Evolutionary conservation across 805 yeast genomes (phyloP).

Genomic region (Candida ficus): DNA sequence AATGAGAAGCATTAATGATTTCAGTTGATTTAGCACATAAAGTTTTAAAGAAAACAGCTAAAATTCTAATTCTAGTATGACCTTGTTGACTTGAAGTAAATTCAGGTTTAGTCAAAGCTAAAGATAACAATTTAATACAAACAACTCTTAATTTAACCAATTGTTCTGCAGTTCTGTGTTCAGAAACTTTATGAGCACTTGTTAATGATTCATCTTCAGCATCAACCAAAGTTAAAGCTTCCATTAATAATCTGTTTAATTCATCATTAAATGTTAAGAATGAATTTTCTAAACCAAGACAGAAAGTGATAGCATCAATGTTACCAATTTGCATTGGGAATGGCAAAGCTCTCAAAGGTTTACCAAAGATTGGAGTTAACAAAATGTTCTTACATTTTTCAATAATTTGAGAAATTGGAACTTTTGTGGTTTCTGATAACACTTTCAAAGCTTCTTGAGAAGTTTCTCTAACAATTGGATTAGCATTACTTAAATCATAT

Average conservation of each 20-base stretch:
- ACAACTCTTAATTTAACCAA: conserved; percentile 83
- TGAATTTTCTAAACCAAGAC: conserved; percentile 73
- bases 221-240: conserved; percentile 90
- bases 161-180: conserved; percentile 84
- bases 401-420: conserved; percentile 69
- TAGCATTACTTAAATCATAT: conserved; percentile 88
- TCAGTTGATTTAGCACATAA: conserved; percentile 78
- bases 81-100: conserved; percentile 70
- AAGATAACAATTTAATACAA: conserved; percentile 75
- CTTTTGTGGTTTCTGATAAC: conserved; percentile 64
- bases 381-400: conserved; percentile 78
- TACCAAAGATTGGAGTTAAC: conserved; percentile 91
- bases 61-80: conserved; percentile 74
- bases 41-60: conserved; percentile 93
- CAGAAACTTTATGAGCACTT: conserved; percentile 78
- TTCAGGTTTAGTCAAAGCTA: conserved; percentile 82
- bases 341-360: conserved; percentile 93
- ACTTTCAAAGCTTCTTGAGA: conserved; percentile 66
- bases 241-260: conserved; percentile 74
- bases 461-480: conserved; percentile 73
- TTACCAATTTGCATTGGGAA: conserved; percentile 99
- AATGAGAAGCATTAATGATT: conserved; percentile 90
- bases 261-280: conserved; percentile 88
- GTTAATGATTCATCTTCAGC: conserved; percentile 96
- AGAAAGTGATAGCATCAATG: conserved; percentile 94